Conservation (phyloP, 108 stramenopile genomes). For the Pseudonitzschia delicatissima region DNA sequence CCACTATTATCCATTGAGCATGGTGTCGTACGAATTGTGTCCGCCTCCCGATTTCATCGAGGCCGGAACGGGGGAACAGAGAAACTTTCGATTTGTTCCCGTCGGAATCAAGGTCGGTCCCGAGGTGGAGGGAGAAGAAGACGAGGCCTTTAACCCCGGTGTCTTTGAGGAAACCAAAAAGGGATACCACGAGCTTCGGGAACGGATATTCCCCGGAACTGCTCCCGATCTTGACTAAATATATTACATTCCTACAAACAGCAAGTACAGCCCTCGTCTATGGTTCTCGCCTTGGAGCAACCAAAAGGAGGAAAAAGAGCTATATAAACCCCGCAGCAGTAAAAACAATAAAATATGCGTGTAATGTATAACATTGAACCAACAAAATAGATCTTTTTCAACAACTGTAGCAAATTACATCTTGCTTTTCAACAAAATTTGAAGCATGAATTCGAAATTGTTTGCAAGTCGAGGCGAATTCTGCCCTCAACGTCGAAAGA, state of each 20-base stretch:
- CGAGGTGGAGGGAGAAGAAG: conserved; percentile 69
- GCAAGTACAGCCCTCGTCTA: too few relatives aligned
- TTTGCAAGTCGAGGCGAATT: too few relatives aligned
- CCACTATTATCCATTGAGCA: conserved; percentile 93
- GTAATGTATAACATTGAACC: too few relatives aligned
- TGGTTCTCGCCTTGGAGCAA: too few relatives aligned
- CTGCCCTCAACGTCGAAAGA: too few relatives aligned
- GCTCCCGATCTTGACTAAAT: conserved; percentile 24
- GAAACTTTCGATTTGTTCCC: conserved; percentile 86
- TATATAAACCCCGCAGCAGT: too few relatives aligned
- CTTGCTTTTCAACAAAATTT: too few relatives aligned
- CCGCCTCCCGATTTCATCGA: conserved; percentile 92
- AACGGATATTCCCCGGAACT: conserved; percentile 37
- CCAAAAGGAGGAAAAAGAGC: too few relatives aligned
- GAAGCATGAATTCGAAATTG: too few relatives aligned
- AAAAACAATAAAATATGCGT: too few relatives aligned
- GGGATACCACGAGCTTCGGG: conserved; percentile 56
- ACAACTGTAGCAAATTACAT: too few relatives aligned
- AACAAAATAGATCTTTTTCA: too few relatives aligned
- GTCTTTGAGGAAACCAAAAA: conserved; percentile 46
- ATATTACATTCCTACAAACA: neutral
- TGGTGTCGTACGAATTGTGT: conserved; percentile 93
- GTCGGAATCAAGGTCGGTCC: conserved; percentile 69
- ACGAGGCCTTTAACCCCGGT: conserved; percentile 69
- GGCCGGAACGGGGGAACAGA: conserved; percentile 75